phyloP scores from a whole-genome alignment of 768 basidiomycete genomes.

The Suillus plorans region DNA sequence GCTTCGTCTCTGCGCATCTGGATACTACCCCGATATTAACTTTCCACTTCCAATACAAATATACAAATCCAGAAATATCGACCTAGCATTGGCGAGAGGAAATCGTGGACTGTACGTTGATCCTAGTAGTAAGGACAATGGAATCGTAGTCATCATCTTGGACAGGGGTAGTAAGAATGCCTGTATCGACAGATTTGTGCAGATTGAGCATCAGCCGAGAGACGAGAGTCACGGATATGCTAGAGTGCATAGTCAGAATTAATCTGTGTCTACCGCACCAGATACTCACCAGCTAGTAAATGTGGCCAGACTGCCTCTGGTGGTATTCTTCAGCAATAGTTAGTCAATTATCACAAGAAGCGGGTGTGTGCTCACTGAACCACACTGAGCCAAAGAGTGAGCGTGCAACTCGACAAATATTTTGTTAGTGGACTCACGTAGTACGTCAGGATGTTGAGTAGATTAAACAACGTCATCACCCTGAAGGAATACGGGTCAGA shows the following conservation, averaged over 20 bases:
- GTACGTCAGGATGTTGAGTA: constrained; percentile 46
- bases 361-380: background rate
- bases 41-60: background rate
- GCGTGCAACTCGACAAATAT: background rate
- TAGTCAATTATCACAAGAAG: background rate
- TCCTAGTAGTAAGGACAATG: background rate
- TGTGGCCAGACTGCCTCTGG: background rate
- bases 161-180: constrained; percentile 3
- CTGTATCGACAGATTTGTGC: constrained; percentile 36
- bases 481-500: constrained; percentile 25
- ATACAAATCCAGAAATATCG: background rate
- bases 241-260: constrained; percentile 14
- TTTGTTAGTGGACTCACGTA: constrained; percentile 25
- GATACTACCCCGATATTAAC: background rate
- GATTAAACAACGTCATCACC: constrained; percentile 50
- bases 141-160: background rate
- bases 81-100: background rate
- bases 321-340: background rate
- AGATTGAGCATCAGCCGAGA: constrained; percentile 59
- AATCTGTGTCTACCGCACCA: background rate
- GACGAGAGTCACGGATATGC: constrained; percentile 52
- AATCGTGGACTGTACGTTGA: background rate
- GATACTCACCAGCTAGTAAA: background rate
- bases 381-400: background rate
- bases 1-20: too few species aligned